Percentiles rank a stretch among this genome's conserved stretches.
Conservation (phyloP, 2,329 filamentous ascomycete genomes). For the Ceratocystis papillata region DNA sequence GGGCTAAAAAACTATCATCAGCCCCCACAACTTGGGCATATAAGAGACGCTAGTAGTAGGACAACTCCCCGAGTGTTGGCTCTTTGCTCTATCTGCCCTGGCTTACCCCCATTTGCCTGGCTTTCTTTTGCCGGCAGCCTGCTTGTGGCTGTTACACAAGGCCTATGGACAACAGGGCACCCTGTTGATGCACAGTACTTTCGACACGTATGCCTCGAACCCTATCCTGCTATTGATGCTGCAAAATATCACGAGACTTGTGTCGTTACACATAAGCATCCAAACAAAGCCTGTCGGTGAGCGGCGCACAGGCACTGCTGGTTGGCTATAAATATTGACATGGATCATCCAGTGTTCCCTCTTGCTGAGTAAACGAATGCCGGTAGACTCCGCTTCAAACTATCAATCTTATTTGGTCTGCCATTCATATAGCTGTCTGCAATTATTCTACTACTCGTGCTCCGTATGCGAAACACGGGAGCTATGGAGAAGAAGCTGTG, state of each 20-base stretch:
- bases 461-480: too few relatives aligned
- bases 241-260: not conserved
- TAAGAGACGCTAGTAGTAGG: not conserved
- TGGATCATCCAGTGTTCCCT: not conserved
- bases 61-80: not conserved
- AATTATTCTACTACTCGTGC: too few relatives aligned
- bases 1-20: too few relatives aligned
- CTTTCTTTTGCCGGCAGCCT: not conserved
- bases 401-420: too few relatives aligned
- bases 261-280: not conserved
- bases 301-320: not conserved
- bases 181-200: not conserved
- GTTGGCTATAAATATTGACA: not conserved
- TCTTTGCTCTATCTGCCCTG: too few relatives aligned
- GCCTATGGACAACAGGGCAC: not conserved
- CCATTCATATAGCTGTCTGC: too few relatives aligned
- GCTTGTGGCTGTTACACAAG: not conserved
- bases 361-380: too few relatives aligned
- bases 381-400: too few relatives aligned
- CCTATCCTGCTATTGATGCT: not conserved
- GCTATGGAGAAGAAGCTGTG: too few relatives aligned
- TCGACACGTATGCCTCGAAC: not conserved
- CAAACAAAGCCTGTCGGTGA: not conserved
- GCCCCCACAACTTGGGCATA: too few relatives aligned
- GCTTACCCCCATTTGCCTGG: not conserved